Conservation (phyloP, 1,284 basidiomycete genomes). For the Ceratobasidium sp. region DNA sequence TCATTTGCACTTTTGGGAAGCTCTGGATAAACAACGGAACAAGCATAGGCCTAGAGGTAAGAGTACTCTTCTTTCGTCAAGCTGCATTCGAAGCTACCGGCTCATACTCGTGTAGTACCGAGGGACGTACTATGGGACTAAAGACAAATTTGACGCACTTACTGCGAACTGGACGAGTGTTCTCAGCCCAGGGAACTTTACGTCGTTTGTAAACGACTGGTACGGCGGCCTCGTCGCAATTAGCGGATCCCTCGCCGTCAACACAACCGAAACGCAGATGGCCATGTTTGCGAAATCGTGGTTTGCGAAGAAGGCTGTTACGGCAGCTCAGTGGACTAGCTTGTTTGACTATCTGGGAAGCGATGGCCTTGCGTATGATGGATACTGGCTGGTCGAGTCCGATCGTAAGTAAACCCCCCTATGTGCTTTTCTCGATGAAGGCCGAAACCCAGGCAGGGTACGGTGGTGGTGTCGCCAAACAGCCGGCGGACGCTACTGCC, state of each 20-base stretch:
- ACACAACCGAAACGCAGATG: neutral
- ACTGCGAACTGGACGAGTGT: constrained; percentile 15
- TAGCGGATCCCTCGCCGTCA: neutral
- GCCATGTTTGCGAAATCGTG: neutral
- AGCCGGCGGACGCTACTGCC: neutral
- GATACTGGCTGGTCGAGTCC: constrained; percentile 32
- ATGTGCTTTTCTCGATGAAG: too few relatives aligned
- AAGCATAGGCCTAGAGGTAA: neutral
- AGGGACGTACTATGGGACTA: constrained; percentile 20
- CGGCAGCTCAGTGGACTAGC: constrained; percentile 8
- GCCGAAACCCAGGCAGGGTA: neutral
- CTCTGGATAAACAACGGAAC: neutral
- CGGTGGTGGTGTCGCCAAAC: neutral
- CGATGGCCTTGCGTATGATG: neutral
- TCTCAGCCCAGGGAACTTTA: constrained; percentile 15
- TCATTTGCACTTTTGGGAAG: constrained; percentile 11
- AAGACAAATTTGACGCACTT: neutral
- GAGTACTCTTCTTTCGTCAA: neutral
- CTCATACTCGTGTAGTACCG: neutral
- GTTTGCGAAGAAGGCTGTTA: constrained; percentile 14
- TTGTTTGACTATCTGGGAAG: constrained; percentile 34
- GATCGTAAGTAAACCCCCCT: constrained; percentile 17
- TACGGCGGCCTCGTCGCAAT: constrained; percentile 24
- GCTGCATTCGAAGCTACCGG: neutral
- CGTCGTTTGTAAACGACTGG: constrained; percentile 1